Evolutionary conservation across 208 protist genomes (phyloP).

Genomic region (Acanthamoeba sp.): DNA sequence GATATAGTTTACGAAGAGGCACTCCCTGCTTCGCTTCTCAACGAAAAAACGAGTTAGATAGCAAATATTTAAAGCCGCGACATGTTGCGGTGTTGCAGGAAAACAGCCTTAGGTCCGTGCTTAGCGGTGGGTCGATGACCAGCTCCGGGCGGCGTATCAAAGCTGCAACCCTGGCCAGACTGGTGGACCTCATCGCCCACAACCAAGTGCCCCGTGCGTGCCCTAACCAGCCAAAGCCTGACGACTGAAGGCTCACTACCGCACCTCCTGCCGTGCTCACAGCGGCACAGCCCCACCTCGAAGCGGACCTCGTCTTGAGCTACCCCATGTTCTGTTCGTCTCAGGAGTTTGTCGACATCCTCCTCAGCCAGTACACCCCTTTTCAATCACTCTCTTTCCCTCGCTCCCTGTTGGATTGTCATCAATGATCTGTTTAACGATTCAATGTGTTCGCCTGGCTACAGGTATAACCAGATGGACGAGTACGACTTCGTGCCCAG

Average conservation of each 20-base stretch:
- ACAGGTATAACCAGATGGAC: no score
- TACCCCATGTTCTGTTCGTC: background rate
- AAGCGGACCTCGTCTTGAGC: background rate
- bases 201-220: background rate
- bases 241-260: background rate
- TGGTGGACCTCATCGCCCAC: conserved; percentile 19
- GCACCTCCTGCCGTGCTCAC: background rate
- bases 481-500: no score
- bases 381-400: background rate
- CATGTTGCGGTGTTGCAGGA: no score
- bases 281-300: background rate
- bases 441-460: no score
- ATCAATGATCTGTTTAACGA: no score
- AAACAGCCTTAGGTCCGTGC: background rate
- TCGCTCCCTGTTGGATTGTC: background rate
- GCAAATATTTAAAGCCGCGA: no score
- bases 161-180: background rate
- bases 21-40: no score
- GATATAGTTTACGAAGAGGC: no score
- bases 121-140: background rate
- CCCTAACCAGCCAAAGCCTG: no score
- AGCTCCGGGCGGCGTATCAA: background rate
- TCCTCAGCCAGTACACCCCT: background rate
- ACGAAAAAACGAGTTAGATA: no score
- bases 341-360: background rate